These are phyloP conservation scores for Aeminium ludgeri DNA, from an alignment of 495 filamentous ascomycete species.

Conservation along the genomic window DNA sequence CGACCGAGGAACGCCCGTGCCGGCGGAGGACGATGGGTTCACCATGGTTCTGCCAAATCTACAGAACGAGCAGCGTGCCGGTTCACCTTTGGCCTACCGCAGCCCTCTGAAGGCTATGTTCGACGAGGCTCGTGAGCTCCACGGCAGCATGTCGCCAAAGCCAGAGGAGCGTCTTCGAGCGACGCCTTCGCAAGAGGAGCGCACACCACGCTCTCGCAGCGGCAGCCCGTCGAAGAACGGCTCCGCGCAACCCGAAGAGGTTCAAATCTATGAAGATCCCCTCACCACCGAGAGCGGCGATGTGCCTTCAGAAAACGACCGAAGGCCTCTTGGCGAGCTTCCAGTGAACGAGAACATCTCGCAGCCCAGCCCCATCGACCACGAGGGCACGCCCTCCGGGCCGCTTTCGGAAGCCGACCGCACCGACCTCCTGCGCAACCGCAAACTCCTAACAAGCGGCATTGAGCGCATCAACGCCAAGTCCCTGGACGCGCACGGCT, in stretches of 20 bases:
- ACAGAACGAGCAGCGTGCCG: conserved; percentile 2
- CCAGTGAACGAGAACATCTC: conserved; percentile 26
- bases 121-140: conserved; percentile 9
- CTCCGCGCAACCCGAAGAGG: conserved; percentile 15
- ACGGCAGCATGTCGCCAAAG: conserved; percentile 4
- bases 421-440: conserved; percentile 26
- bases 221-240: conserved; percentile 6
- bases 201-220: not conserved
- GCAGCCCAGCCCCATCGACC: conserved; percentile 17
- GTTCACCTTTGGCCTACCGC: conserved; percentile 11
- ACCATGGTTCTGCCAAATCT: conserved; percentile 28
- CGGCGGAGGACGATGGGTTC: conserved; percentile 26
- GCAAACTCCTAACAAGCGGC: conserved; percentile 53
- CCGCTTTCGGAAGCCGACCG: conserved; percentile 28
- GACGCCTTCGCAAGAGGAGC: not conserved
- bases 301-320: conserved; percentile 10
- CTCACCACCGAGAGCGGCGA: conserved; percentile 17
- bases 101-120: conserved; percentile 15
- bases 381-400: conserved; percentile 14
- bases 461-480: conserved; percentile 54
- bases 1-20: conserved; percentile 19
- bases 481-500: conserved; percentile 69
- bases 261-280: conserved; percentile 29
- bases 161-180: not conserved
- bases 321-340: conserved; percentile 25